These are phyloP conservation scores for Laguncularia racemosa DNA, from an alignment of 345 rosid genomes.

Conservation along the genomic window DNA sequence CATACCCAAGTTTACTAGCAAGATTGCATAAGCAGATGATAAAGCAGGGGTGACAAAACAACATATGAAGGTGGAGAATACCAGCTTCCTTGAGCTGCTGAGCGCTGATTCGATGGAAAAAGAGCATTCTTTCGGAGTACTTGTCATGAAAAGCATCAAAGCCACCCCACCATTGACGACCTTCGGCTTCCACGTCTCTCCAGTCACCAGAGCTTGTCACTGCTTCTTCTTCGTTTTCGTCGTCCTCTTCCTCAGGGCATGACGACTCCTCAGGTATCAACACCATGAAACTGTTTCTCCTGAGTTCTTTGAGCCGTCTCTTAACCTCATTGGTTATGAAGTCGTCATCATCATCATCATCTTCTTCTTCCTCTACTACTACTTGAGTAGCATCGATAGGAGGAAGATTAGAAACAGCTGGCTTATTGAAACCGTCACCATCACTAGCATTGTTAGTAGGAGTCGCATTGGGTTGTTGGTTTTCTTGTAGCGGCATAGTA, in stretches of 20 bases:
- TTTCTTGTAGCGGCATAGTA: slow-evolving; percentile 22
- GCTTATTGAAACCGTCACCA: slow-evolving; percentile 25
- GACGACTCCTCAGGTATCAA: slow-evolving; percentile 94
- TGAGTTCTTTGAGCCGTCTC: slow-evolving; percentile 80
- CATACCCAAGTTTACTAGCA: too few species aligned
- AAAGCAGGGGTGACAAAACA: slow-evolving; percentile 2
- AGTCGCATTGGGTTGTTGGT: slow-evolving; percentile 16
- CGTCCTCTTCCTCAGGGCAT: slow-evolving; percentile 53
- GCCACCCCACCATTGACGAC: slow-evolving; percentile 94
- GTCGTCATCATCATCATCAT: slow-evolving; percentile 87
- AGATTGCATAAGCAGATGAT: background rate
- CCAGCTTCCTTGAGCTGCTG: slow-evolving; percentile 62
- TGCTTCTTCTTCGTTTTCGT: slow-evolving; percentile 46
- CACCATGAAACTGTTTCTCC: slow-evolving; percentile 89
- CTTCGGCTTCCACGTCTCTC: slow-evolving; percentile 91
- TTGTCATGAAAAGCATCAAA: slow-evolving; percentile 84
- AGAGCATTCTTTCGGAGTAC: slow-evolving; percentile 84
- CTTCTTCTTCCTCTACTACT: slow-evolving; percentile 54
- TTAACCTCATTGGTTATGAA: slow-evolving; percentile 90
- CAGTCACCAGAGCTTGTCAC: slow-evolving; percentile 65
- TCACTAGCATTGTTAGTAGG: slow-evolving; percentile 18
- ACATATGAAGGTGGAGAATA: slow-evolving; percentile 16
- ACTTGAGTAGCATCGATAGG: background rate
- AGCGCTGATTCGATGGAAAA: slow-evolving; percentile 64
- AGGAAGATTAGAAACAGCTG: slow-evolving; percentile 28